Evolutionary conservation across 805 yeast genomes (phyloP), one percentile per base, ranked within the genome.

Genomic region (Cyberlindnera subsufficiens): DNA sequence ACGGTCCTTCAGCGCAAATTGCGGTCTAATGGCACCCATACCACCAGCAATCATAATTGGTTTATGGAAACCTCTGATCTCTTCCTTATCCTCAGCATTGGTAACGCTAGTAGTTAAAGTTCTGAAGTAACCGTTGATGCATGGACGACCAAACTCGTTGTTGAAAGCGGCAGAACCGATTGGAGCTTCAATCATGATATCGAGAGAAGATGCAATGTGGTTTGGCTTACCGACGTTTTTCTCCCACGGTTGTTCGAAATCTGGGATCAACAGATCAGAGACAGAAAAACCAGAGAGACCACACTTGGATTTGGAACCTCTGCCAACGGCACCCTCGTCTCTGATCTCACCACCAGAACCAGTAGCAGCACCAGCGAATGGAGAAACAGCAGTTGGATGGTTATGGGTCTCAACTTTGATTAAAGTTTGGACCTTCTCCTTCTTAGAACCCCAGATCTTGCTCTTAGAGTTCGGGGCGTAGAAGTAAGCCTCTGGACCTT

Each of bases 21-120:
- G 87, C 6, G 98, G 98, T 65, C 99, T 79, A 38, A 91, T 86
- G 31, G 96, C 83, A 61, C 99, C 99, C 72, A 93, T 77, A 59
- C 99, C 99, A 72, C 99, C 99, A 40, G 99, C 99, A 67, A 93
- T 68, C 99, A 93, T 93, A 59, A 93, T 93, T 38, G 99, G 99
- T 67, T 93, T 93, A 67, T 93, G 99, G 79, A 82, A 93, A 35
- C 99, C 99, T 67, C 98, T 80, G 52, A 87, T 68, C 64, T 87
- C 96, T 42, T 70, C 69, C 50, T 80, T 70, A 30, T 82, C 84
- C 38, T 78, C 72, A 36, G 68, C 64, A 58, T 80, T 79, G 37
- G 67, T 72, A 31, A 89, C 90, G 42, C 75, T 73, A 18, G 96
- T 85, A 30, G 96, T 86, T 56, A 93, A 75, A 30, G 99, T 93